Conservation (phyloP, 2,329 filamentous ascomycete genomes). For the Fusarium nisikadoi region DNA sequence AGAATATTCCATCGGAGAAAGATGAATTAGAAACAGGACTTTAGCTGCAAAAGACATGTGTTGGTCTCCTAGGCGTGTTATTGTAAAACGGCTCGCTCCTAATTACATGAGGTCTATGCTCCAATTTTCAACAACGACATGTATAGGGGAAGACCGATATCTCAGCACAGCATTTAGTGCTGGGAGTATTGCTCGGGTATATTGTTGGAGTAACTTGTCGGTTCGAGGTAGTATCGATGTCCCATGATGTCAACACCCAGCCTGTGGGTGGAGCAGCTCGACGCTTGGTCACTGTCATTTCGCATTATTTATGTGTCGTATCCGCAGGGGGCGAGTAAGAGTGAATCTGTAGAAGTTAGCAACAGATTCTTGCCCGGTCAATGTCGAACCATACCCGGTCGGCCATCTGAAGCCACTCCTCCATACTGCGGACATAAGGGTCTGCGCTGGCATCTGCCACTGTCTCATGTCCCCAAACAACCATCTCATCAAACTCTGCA, state of each 20-base stretch:
- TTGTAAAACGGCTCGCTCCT: background rate
- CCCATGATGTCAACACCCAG: background rate
- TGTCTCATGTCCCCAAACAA: constrained; percentile 87
- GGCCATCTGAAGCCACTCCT: constrained; percentile 83
- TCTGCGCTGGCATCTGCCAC: constrained; percentile 71
- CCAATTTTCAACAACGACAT: background rate
- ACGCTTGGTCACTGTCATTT: background rate
- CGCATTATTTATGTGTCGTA: background rate
- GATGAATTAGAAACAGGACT: background rate
- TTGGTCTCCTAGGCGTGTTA: background rate
- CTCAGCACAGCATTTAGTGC: background rate
- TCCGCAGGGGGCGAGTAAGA: constrained; percentile 29
- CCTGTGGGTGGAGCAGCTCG: background rate
- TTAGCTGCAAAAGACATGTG: background rate
- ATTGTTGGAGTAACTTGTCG: background rate
- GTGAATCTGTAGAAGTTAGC: constrained; percentile 38
- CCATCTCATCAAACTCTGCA: constrained; percentile 76
- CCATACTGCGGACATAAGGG: constrained; percentile 76
- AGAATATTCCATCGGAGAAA: background rate
- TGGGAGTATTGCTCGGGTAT: background rate
- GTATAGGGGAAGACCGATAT: background rate
- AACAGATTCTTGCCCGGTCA: background rate
- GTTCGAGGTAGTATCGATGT: background rate
- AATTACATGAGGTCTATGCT: background rate
- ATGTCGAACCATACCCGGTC: constrained; percentile 64